Percentiles rank a stretch among this genome's conserved stretches.
Evolutionary conservation across 2,329 filamentous ascomycete species (phyloP).

Genomic region (Verticillium nubilum): DNA sequence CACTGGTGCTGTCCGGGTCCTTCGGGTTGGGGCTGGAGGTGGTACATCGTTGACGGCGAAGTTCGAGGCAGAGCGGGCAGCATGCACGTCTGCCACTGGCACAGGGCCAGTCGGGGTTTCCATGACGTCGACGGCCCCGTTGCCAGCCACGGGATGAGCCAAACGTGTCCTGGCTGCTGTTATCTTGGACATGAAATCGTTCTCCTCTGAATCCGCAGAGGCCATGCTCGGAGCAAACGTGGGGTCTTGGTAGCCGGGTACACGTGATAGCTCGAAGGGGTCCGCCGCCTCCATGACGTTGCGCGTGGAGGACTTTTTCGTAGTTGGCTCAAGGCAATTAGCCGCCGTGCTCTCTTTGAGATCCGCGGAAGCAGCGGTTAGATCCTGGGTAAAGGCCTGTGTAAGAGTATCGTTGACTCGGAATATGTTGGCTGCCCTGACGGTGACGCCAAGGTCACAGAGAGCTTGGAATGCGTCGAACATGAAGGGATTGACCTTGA

Average conservation of each 20-base stretch:
- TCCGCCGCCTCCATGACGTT: constrained; percentile 33
- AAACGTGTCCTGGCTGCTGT: constrained; percentile 44
- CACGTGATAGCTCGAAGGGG: constrained; percentile 45
- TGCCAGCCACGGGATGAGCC: constrained; percentile 27
- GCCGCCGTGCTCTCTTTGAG: constrained; percentile 27
- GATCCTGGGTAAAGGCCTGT: constrained; percentile 38
- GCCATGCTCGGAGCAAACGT: constrained; percentile 33
- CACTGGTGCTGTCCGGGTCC: constrained; percentile 40
- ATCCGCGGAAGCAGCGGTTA: constrained; percentile 22
- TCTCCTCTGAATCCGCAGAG: constrained; percentile 37
- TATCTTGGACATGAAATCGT: constrained; percentile 52
- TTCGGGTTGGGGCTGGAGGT: constrained; percentile 46
- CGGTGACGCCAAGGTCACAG: constrained; percentile 78
- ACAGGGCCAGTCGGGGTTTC: constrained; percentile 57
- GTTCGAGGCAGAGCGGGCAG: constrained; percentile 19
- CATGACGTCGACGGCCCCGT: constrained; percentile 45
- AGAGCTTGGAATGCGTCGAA: constrained; percentile 94
- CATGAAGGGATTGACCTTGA: constrained; percentile 91
- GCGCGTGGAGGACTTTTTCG: constrained; percentile 35
- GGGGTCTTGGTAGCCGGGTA: constrained; percentile 32
- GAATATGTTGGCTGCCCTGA: constrained; percentile 84
- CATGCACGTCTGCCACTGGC: constrained; percentile 28
- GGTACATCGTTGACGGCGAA: constrained; percentile 30
- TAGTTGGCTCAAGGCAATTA: constrained; percentile 31
- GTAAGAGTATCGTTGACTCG: constrained; percentile 56